These are phyloP conservation scores for Rhinocladiella mackenziei DNA, from an alignment of 2,329 filamentous ascomycete species.

Conservation along the genomic window DNA sequence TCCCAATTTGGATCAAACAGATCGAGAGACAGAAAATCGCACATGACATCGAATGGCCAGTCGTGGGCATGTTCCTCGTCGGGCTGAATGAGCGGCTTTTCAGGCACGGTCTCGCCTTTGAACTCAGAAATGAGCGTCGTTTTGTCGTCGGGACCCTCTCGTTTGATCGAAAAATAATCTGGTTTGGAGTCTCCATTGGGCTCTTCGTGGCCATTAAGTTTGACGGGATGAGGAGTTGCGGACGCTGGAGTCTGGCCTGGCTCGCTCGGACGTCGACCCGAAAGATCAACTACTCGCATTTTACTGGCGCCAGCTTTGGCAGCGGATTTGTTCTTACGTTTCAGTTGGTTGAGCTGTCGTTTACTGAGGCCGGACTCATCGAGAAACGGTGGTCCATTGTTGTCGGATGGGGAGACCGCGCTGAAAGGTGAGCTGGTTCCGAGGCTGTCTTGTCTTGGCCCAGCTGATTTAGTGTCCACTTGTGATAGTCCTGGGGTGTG, in stretches of 20 bases:
- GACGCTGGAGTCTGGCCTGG: slow-evolving; percentile 51
- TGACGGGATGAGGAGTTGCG: slow-evolving; percentile 54
- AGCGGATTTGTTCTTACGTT: slow-evolving; percentile 87
- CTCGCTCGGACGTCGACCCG: slow-evolving; percentile 62
- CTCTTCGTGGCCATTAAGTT: slow-evolving; percentile 56
- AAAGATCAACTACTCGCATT: slow-evolving; percentile 82
- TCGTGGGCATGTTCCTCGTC: slow-evolving; percentile 75
- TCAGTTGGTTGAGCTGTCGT: slow-evolving; percentile 88
- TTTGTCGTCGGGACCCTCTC: slow-evolving; percentile 77
- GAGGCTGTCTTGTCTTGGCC: slow-evolving; percentile 44
- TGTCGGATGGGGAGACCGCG: slow-evolving; percentile 47
- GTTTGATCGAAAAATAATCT: slow-evolving; percentile 89
- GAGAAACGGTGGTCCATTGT: slow-evolving; percentile 36
- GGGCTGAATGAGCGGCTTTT: slow-evolving; percentile 80
- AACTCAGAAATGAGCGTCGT: slow-evolving; percentile 92
- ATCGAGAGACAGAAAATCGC: slow-evolving; percentile 89
- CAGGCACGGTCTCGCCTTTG: slow-evolving; percentile 74
- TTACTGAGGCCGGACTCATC: slow-evolving; percentile 78
- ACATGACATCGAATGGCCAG: slow-evolving; percentile 92
- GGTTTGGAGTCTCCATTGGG: slow-evolving; percentile 60
- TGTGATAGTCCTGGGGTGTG: slow-evolving; percentile 43
- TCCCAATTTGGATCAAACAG: slow-evolving; percentile 94
- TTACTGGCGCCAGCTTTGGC: slow-evolving; percentile 87
- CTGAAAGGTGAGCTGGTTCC: slow-evolving; percentile 40
- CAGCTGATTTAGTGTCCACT: slow-evolving; percentile 46